Evolutionary conservation across 2,329 filamentous ascomycete genomes (phyloP).

Genomic region (Penicillium corylophilum): DNA sequence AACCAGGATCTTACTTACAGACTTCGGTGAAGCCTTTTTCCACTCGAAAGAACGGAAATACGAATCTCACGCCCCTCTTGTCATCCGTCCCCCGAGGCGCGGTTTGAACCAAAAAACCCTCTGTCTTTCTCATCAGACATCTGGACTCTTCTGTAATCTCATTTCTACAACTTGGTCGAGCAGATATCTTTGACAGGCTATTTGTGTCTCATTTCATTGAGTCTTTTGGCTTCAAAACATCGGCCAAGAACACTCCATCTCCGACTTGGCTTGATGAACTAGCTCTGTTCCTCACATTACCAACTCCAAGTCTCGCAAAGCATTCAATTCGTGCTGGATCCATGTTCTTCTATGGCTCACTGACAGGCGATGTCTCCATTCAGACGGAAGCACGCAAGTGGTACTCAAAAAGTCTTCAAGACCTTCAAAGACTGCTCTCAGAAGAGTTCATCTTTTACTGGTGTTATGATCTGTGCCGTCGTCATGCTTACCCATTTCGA

Average conservation of each 20-base stretch:
- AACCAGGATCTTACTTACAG: no score
- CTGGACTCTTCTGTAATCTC: background rate
- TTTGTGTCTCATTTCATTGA: constrained; percentile 14
- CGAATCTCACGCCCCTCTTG: no score
- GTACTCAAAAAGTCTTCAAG: constrained; percentile 4
- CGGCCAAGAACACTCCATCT: background rate
- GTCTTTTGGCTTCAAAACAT: constrained; percentile 8
- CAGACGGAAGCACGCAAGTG: constrained; percentile 8
- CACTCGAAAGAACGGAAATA: no score
- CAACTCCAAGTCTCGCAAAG: background rate
- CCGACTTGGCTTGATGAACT: constrained; percentile 7
- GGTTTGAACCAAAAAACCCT: no score
- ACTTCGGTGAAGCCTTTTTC: no score
- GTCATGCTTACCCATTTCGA: constrained; percentile 13
- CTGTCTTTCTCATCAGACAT: no score
- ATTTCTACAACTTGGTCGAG: background rate
- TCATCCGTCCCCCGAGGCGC: no score
- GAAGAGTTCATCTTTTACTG: background rate
- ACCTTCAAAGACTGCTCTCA: constrained; percentile 1
- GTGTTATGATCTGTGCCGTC: constrained; percentile 3
- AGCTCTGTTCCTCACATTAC: background rate
- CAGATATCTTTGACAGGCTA: constrained; percentile 7
- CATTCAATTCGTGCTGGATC: constrained; percentile 5
- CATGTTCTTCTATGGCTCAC: constrained; percentile 9
- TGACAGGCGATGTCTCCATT: constrained; percentile 7